Evolutionary conservation across 164 flowering plant species (phyloP).

Genomic region (Tinospora cordifolia): DNA sequence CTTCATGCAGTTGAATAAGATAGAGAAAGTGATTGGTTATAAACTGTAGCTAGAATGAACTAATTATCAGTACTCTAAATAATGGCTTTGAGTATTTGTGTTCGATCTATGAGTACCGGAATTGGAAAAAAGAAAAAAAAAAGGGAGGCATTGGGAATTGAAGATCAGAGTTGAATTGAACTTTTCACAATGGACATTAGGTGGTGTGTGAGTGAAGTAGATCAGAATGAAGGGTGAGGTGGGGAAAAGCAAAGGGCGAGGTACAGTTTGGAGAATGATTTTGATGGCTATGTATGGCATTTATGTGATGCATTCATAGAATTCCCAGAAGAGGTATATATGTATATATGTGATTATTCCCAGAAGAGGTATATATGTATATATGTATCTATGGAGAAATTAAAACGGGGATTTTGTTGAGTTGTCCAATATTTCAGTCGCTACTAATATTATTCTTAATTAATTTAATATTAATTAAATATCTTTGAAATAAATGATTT

Average conservation of each 20-base stretch:
- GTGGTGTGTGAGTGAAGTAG: slow-evolving; percentile 2
- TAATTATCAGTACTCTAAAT: no score
- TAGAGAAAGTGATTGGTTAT: not conserved
- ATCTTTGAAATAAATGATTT: no score
- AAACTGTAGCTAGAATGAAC: not conserved
- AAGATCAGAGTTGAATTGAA: not conserved
- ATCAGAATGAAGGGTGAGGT: not conserved
- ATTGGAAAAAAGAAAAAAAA: not conserved
- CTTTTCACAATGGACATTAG: not conserved
- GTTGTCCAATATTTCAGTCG: no score
- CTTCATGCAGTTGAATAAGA: not conserved
- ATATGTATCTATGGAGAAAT: no score
- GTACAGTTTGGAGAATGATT: not conserved
- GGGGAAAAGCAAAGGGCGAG: no score
- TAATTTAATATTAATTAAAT: no score
- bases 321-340: no score
- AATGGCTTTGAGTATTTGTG: not conserved
- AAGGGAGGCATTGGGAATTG: not conserved
- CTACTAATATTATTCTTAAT: no score
- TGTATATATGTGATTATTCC: no score
- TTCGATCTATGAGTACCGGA: not conserved
- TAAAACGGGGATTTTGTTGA: no score
- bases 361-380: no score
- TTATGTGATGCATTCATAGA: not conserved
- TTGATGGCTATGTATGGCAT: not conserved